Conservation (phyloP, 345 rosid species). For the Hibiscus syriacus region DNA sequence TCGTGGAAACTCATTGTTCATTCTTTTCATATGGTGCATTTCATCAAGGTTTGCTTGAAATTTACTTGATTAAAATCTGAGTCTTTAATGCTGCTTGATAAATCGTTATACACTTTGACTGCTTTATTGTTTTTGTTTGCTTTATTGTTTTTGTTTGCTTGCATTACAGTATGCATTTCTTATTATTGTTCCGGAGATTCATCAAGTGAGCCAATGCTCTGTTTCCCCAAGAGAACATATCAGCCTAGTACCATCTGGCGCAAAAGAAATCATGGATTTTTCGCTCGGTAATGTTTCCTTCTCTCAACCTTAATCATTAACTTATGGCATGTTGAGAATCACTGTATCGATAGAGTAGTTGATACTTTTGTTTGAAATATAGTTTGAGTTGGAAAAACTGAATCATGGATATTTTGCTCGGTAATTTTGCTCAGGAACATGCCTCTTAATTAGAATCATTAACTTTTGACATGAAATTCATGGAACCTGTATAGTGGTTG, state of each 20-base stretch:
- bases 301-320: not conserved
- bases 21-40: not conserved
- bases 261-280: slow-evolving; percentile 85
- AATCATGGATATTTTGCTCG: slow-evolving; percentile 40
- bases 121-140: too few species aligned
- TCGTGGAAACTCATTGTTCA: not conserved
- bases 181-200: slow-evolving; percentile 44
- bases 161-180: not conserved
- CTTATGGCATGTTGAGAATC: not conserved
- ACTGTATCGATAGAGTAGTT: not conserved
- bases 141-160: not conserved
- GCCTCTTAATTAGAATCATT: not conserved
- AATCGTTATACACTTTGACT: not conserved
- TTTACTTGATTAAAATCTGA: not conserved
- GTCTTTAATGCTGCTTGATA: not conserved
- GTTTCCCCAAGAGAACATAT: slow-evolving; percentile 72
- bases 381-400: not conserved
- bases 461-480: not conserved
- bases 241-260: slow-evolving; percentile 85
- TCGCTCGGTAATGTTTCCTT: slow-evolving; percentile 57
- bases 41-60: not conserved
- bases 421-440: too few species aligned
- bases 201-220: slow-evolving; percentile 63
- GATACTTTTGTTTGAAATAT: too few species aligned
- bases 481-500: not conserved